Evolutionary conservation across 768 basidiomycete genomes (phyloP), one percentile per base, ranked within the genome.

Genomic region (Tricholomella constricta): DNA sequence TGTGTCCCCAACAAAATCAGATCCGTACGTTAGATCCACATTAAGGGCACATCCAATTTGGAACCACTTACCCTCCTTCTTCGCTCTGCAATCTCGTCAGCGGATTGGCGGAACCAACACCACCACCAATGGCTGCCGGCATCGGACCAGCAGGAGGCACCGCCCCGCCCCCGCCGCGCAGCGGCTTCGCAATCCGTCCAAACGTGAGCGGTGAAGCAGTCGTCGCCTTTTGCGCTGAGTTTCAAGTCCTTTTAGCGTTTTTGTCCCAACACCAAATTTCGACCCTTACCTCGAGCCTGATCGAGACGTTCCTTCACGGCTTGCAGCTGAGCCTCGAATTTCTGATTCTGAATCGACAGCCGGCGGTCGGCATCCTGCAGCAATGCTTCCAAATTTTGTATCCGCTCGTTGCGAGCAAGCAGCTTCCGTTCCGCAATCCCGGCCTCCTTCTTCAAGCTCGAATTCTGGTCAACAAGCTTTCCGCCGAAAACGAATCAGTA

Each of bases 401-500:
- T 98, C 62, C 97, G 88, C 70, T 98, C 97, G 65, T 98, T 98
- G 51, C 97, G 86, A 32, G 95, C 94, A 61, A 97, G 81, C 23
- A 99, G 75, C 73, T 98, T 98, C 63, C 95, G 89, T 71, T 99
- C 97, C 49, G 96, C 93, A 60, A 96, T 91, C 19, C 92, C 94
- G 27, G 94, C 90, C 72, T 98, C 97, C 74, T 96, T 98, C 83
- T 98, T 98, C 61, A 99, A 76, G 11, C 89, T 83, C 11, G 94
- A 90, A 73, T 98, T 98, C 74, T 99, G 97, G 71, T 99, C 96
- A 48, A 98, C 96, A 57, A 99, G 89, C 94, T 98, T 53, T 52
- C 25, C 41, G 51, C 47, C 42, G 45, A 60, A 55, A 51, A 37
- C 45, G 47, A 60, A 63, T 59, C 35, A 55, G 43, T 25, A 37